Evolutionary conservation across 1,139 yeast genomes (phyloP).

Genomic region (Nakaseomyces nivariensis): DNA sequence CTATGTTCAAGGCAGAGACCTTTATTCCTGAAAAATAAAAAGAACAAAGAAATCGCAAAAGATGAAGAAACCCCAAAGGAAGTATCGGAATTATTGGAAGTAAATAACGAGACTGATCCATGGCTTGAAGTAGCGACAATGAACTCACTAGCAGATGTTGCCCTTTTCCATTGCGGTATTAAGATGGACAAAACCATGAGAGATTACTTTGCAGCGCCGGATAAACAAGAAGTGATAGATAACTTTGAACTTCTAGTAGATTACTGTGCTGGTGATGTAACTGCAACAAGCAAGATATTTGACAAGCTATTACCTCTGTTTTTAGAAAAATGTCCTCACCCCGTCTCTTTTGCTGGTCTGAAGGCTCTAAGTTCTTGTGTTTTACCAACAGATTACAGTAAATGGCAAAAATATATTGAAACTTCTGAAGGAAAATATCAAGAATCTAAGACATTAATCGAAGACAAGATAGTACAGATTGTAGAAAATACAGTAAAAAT

Average conservation of each 20-base stretch:
- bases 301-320: constrained; percentile 62
- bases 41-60: constrained; percentile 22
- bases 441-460: constrained; percentile 47
- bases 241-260: constrained; percentile 52
- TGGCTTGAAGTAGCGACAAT: constrained; percentile 73
- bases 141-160: constrained; percentile 76
- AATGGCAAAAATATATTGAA: constrained; percentile 66
- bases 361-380: constrained; percentile 67
- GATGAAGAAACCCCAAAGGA: constrained; percentile 8
- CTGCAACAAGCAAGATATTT: constrained; percentile 62
- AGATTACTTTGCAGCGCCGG: constrained; percentile 49
- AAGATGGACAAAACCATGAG: constrained; percentile 58
- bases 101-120: constrained; percentile 39
- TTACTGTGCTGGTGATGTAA: constrained; percentile 84
- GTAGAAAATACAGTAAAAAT: constrained; percentile 50
- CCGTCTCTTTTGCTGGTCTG: constrained; percentile 87
- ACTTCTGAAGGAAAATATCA: constrained; percentile 61
- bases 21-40: constrained; percentile 58
- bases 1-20: constrained; percentile 89
- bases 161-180: constrained; percentile 66
- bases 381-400: constrained; percentile 59
- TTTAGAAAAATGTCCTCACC: constrained; percentile 69
- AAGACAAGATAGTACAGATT: constrained; percentile 46
- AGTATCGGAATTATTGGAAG: constrained; percentile 7
- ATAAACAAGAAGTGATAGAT: constrained; percentile 45